Conservation (phyloP, 805 yeast genomes). For the Ogataea pini region DNA sequence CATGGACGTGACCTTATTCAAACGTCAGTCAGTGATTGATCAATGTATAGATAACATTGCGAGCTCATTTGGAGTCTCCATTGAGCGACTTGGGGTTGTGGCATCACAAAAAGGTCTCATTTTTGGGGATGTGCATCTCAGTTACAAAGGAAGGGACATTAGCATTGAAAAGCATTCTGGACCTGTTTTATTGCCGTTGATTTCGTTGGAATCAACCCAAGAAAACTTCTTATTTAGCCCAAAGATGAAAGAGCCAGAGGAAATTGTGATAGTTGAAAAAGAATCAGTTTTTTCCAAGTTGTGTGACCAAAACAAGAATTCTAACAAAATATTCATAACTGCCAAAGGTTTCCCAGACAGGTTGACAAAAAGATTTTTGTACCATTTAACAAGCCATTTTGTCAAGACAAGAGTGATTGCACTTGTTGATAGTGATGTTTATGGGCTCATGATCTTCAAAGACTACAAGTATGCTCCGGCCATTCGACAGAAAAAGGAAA, state of each 20-base stretch:
- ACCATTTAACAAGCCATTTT: constrained; percentile 27
- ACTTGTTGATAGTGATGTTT: constrained; percentile 64
- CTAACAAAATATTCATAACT: constrained; percentile 44
- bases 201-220: constrained; percentile 28
- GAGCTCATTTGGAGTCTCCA: constrained; percentile 38
- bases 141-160: constrained; percentile 15
- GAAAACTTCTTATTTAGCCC: constrained; percentile 18
- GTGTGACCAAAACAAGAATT: constrained; percentile 13
- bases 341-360: constrained; percentile 71
- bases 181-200: constrained; percentile 41
- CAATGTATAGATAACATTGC: constrained; percentile 41
- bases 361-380: constrained; percentile 47
- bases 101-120: constrained; percentile 61
- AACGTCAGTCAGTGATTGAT: constrained; percentile 44
- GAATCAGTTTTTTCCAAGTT: constrained; percentile 49
- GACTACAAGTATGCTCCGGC: constrained; percentile 34
- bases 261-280: constrained; percentile 49
- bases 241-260: constrained; percentile 22
- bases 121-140: constrained; percentile 39
- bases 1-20: constrained; percentile 53
- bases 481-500: constrained; percentile 5
- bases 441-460: constrained; percentile 55
- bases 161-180: constrained; percentile 19
- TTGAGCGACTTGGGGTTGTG: constrained; percentile 43
- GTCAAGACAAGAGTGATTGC: constrained; percentile 41